A percentile compares a stretch with the other conserved stretches of the same genome.
Conservation (phyloP, 805 yeast genomes). For the Ascoidea asiatica region DNA sequence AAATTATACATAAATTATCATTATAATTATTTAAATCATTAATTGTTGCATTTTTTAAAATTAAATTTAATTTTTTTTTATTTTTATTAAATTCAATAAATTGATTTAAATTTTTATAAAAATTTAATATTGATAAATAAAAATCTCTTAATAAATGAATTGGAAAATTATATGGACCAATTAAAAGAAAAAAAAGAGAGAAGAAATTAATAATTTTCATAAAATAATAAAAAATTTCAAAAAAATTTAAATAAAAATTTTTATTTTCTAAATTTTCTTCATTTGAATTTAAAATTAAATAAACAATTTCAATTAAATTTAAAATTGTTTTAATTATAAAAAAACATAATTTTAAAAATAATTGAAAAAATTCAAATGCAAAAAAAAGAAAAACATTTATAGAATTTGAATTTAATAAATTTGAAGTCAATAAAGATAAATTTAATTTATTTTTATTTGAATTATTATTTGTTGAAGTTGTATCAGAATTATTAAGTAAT, state of each 20-base stretch:
- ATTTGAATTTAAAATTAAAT: conserved; percentile 29
- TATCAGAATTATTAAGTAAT: no score
- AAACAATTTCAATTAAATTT: conserved; percentile 42
- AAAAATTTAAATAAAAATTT: conserved; percentile 38
- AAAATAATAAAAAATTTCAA: conserved; percentile 39
- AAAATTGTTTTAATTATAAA: conserved; percentile 32
- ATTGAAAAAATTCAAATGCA: conserved; percentile 64
- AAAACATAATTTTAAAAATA: conserved; percentile 39
- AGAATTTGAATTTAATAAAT: conserved; percentile 11
- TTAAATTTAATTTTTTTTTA: conserved; percentile 48
- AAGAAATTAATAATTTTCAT: conserved; percentile 31
- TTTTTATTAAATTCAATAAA: conserved; percentile 28
- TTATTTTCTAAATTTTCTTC: conserved; percentile 69
- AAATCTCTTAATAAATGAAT: conserved; percentile 37
- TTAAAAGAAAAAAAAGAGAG: conserved; percentile 31
- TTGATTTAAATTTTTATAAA: conserved; percentile 22
- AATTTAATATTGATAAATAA: conserved; percentile 19
- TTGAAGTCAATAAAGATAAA: conserved; percentile 36
- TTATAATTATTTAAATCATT: conserved; percentile 52
- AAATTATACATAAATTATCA: conserved; percentile 57
- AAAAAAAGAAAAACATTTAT: conserved; percentile 43
- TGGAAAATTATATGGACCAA: conserved; percentile 30
- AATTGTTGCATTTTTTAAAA: conserved; percentile 46
- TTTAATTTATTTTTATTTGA: no score
- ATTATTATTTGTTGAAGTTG: no score